Evolutionary conservation across 495 filamentous ascomycete species (phyloP).

Genomic region (Penicillium canariense): DNA sequence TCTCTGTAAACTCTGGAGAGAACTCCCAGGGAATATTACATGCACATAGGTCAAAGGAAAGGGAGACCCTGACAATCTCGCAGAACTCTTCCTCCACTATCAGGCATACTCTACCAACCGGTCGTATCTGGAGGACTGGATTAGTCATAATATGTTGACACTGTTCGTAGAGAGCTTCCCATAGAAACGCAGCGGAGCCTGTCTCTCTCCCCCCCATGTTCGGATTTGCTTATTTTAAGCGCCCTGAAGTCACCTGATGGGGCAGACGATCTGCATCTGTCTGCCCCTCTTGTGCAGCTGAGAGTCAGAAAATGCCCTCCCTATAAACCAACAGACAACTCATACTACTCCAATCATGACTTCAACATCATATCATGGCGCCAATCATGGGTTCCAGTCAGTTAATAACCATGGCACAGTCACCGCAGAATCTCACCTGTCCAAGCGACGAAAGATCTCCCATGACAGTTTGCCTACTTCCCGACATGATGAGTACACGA

Average conservation of each 20-base stretch:
- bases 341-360: background rate
- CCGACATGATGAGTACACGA: slow-evolving; percentile 26
- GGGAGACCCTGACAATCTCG: too few species aligned
- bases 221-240: background rate
- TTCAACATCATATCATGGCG: background rate
- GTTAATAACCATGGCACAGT: background rate
- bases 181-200: slow-evolving; percentile 14
- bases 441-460: background rate
- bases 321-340: background rate
- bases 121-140: too few species aligned
- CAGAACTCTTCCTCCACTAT: too few species aligned
- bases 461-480: background rate
- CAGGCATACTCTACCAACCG: too few species aligned
- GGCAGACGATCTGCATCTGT: background rate
- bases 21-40: too few species aligned
- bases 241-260: background rate
- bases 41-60: too few species aligned
- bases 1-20: too few species aligned
- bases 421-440: background rate
- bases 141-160: background rate
- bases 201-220: background rate
- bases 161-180: background rate
- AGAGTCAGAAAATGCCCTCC: background rate
- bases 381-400: background rate
- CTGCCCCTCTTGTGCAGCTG: background rate